These are phyloP conservation scores for Candida sithepensis DNA, from an alignment of 805 yeast genomes.

Conservation along the genomic window DNA sequence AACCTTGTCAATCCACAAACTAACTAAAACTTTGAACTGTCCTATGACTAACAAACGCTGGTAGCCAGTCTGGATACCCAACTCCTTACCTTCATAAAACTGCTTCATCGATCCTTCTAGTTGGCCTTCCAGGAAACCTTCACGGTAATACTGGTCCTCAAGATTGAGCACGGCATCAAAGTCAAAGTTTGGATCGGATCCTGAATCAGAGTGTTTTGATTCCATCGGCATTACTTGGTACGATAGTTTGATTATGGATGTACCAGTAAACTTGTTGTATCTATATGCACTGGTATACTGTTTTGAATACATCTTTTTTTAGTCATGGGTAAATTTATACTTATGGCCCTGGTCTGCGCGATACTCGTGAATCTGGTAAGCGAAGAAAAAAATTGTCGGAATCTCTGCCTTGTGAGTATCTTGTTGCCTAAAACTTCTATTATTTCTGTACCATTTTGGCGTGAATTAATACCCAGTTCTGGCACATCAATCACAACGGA, in stretches of 20 bases:
- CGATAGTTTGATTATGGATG: not conserved
- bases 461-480: too few relatives aligned
- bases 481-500: not conserved
- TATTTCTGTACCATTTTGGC: too few relatives aligned
- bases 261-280: too few relatives aligned
- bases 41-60: slow-evolving; percentile 72
- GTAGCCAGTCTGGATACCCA: slow-evolving; percentile 76
- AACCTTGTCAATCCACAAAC: slow-evolving; percentile 32
- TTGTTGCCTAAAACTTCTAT: too few relatives aligned
- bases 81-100: slow-evolving; percentile 72
- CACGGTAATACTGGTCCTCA: slow-evolving; percentile 60
- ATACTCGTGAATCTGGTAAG: too few relatives aligned
- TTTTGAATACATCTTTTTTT: too few relatives aligned
- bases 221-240: slow-evolving; percentile 16
- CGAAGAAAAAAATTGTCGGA: too few relatives aligned
- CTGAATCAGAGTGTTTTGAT: slow-evolving; percentile 7
- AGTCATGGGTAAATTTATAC: too few relatives aligned
- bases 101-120: slow-evolving; percentile 58
- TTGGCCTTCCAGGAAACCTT: slow-evolving; percentile 73
- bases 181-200: slow-evolving; percentile 43
- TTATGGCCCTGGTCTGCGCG: too few relatives aligned
- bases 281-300: too few relatives aligned
- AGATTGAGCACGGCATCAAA: slow-evolving; percentile 55
- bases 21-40: slow-evolving; percentile 50
- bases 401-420: too few relatives aligned